A percentile compares a stretch with the other conserved stretches of the same genome.
Conservation (phyloP, 768 basidiomycete genomes). For the Podaxis sp. region DNA sequence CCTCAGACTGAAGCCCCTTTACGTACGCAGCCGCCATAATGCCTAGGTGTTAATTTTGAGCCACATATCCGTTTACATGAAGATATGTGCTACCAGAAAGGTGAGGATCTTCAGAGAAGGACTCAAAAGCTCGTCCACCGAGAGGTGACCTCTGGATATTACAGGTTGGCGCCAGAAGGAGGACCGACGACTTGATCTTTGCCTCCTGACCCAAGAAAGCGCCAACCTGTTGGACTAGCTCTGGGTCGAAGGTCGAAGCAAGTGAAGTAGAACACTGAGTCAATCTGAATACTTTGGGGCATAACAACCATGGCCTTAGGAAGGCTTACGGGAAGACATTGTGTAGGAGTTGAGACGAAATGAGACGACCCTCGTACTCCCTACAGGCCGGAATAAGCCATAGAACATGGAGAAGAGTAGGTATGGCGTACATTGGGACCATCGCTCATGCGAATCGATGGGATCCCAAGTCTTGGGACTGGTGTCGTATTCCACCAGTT, state of each 20-base stretch:
- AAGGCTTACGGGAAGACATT: conserved; percentile 54
- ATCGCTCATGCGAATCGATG: conserved; percentile 67
- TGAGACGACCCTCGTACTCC: conserved; percentile 67
- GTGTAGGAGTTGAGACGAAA: conserved; percentile 59
- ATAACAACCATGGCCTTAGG: conserved; percentile 1
- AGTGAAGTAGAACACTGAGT: conserved; percentile 63
- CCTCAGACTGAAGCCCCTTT: conserved; percentile 60
- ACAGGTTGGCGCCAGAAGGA: conserved; percentile 69
- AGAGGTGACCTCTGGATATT: conserved; percentile 68
- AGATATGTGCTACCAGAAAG: conserved; percentile 42
- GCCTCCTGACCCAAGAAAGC: conserved; percentile 59
- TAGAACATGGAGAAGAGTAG: background rate
- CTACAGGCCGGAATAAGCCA: conserved; percentile 22
- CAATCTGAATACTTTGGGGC: conserved; percentile 1
- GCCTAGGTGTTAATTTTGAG: conserved; percentile 28
- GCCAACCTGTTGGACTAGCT: conserved; percentile 51
- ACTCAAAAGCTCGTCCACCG: conserved; percentile 63
- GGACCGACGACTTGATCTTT: conserved; percentile 58
- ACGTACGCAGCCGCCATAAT: conserved; percentile 63
- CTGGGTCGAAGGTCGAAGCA: conserved; percentile 64
- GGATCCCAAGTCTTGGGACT: conserved; percentile 56
- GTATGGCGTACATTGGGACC: conserved; percentile 49
- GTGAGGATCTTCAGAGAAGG: conserved; percentile 68
- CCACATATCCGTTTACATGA: background rate
- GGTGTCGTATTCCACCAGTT: conserved; percentile 70